Base-by-base conservation (phyloP, 2,329 filamentous ascomycete genomes). In the Diaporthe destruens region DNA sequence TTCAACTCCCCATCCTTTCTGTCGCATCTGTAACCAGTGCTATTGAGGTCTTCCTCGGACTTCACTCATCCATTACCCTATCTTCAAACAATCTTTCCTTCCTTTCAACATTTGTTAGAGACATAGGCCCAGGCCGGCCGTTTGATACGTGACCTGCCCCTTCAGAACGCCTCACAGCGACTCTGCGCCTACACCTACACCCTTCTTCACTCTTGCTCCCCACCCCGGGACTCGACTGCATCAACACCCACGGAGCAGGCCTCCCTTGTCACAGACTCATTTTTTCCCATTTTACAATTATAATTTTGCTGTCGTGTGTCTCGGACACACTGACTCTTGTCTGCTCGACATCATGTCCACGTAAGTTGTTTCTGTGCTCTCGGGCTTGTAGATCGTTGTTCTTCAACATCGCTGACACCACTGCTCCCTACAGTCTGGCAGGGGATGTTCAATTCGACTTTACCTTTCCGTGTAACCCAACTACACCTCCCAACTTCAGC, bases 391-490 rank as follows among this genome's bases (percentile, higher is more conserved):
- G 29, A 65, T 36, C 12, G 16, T 14, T 1, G n/a, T 12, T 7
- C 29, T 49, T 55, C 42, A 56, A 72, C 56, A n/a, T n/a, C 63
- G 74, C 81, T 82, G 75, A 82, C 76, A 77, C 44, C 9, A n/a
- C 5, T 44, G 25, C 51, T 18, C 23, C 23, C 49, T 56, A 74
- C 78, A 90, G 88, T 88, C 87, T 89, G 86, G 87, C 83, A 89
- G 88, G 85, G 82, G 86, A 87, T 83, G 86, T 90, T 82, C 83
- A 88, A 72, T 90, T 91, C 80, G 87, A 90, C 82, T 90, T 91
- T 81, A 84, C 83, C 75, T 91, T 89, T 77, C 85, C 87, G 74
- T 88, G 86, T 81, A 86, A 87, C 76, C 85, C 87, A 71, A 79
- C 80, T 75, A 87, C 86, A 12, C 85, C 86, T 72, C 86, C 86